Percentiles rank a stretch among this genome's conserved stretches.
Evolutionary conservation across 2,329 filamentous ascomycete species (phyloP).

Genomic region (Dactylellina leptospora): DNA sequence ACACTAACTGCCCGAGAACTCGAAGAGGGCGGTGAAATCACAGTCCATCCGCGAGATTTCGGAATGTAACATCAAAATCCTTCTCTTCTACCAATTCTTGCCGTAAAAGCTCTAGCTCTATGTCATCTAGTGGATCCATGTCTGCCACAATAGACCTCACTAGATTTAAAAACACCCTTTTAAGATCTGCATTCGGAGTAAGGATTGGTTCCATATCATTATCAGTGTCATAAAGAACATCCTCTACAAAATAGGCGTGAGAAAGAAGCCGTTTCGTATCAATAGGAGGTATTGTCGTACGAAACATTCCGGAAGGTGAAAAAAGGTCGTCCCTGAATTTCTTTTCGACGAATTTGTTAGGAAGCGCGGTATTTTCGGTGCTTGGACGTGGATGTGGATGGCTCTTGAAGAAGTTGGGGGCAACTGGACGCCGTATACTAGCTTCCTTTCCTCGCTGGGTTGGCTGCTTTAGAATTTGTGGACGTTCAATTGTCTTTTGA

Average conservation of each 20-base stretch:
- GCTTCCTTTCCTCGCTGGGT: neutral
- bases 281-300: slow-evolving; percentile 3
- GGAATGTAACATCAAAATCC: slow-evolving; percentile 30
- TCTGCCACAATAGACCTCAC: slow-evolving; percentile 3
- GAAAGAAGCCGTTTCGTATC: slow-evolving; percentile 11
- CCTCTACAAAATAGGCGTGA: slow-evolving; percentile 28
- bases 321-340: neutral
- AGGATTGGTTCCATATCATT: neutral
- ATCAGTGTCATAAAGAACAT: slow-evolving; percentile 25
- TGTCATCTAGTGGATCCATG: slow-evolving; percentile 14
- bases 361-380: neutral
- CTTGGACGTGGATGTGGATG: slow-evolving; percentile 3
- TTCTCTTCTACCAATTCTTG: slow-evolving; percentile 24
- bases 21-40: neutral
- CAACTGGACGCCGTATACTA: slow-evolving; percentile 2
- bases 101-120: slow-evolving; percentile 24
- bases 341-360: neutral
- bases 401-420: slow-evolving; percentile 13
- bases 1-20: too few species aligned
- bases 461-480: neutral
- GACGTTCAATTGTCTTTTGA: neutral
- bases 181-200: slow-evolving; percentile 8
- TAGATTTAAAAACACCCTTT: slow-evolving; percentile 16
- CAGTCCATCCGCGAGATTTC: slow-evolving; percentile 19
- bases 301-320: neutral